Percentiles rank a stretch among this genome's conserved stretches.
These are phyloP conservation scores for Emydomyces testavorans DNA, from an alignment of 2,329 filamentous ascomycete species.

Conservation along the genomic window DNA sequence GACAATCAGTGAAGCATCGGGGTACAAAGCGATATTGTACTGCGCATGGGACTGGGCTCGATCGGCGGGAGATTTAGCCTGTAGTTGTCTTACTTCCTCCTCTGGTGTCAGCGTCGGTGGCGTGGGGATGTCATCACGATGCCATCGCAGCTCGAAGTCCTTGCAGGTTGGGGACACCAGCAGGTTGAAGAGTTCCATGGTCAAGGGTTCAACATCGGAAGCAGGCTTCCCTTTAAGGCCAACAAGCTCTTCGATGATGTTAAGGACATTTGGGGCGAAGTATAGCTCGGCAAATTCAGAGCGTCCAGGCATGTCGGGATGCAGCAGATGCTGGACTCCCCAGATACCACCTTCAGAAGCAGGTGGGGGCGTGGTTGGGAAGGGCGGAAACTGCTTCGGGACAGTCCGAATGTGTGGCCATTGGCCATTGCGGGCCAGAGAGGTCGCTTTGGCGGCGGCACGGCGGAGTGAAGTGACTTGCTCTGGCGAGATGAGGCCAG, in stretches of 20 bases:
- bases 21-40: conserved; percentile 74
- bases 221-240: conserved; percentile 24
- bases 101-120: conserved; percentile 48
- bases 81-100: conserved; percentile 54
- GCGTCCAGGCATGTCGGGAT: conserved; percentile 55
- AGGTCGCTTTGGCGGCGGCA: conserved; percentile 48
- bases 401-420: conserved; percentile 78
- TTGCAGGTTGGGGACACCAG: conserved; percentile 57
- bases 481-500: conserved; percentile 47
- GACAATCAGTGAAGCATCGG: conserved; percentile 61
- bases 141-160: conserved; percentile 70
- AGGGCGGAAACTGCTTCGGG: conserved; percentile 84
- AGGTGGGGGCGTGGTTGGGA: conserved; percentile 47
- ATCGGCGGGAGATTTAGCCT: conserved; percentile 34
- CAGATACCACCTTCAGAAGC: conserved; percentile 56
- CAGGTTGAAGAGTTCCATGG: conserved; percentile 83
- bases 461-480: conserved; percentile 50
- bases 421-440: conserved; percentile 52
- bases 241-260: conserved; percentile 55
- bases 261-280: conserved; percentile 55
- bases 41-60: conserved; percentile 61
- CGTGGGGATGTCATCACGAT: conserved; percentile 62
- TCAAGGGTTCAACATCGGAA: conserved; percentile 46
- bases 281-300: conserved; percentile 56
- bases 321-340: conserved; percentile 77